Base-by-base conservation (phyloP, 192 early-diverging fungal genomes). In the Linnemannia exigua region DNA sequence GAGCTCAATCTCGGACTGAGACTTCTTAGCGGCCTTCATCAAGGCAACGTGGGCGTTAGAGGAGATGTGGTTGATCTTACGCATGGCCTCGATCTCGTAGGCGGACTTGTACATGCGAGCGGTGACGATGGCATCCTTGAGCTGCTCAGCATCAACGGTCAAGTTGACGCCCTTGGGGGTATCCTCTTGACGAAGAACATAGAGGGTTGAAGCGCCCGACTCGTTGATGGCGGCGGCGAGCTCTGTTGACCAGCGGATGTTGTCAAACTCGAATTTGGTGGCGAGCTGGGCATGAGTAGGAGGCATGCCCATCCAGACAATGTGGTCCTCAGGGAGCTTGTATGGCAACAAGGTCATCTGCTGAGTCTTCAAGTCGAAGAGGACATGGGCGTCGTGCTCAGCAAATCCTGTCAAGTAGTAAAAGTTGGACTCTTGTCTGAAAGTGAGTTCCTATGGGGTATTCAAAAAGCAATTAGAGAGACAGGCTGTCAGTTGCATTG, bases 361-460 rank as follows among this genome's bases (percentile, higher is more conserved):
- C 71, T 89, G 74, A 1, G 93, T 89, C 80, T 90, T 84, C 35
- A 97, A 86, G 86, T 99, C 94, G 77, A 95, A 91, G 14, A 95
- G 81, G 1, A 94, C 91, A 51, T 93, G 92, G 73, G 91, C 95
- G 54, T 93, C 96, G 28, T 96, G 95, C 87, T 95, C 95, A 67
- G 89, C 89, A 73, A 94, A 92, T 76, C 97, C 97, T 28, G 96
- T 95, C 17, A 97, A 90, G 80, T 97, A 99, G 88, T 94, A 96
- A 71, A 97, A 98, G 91, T 96, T 95, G 69, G 93, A 93, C 86
- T 97, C 95, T 84, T 98, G 97, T 74, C 95, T 91, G 88, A 96
- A 97, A 50, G 91, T 87, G 48, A 94, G 87, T 87, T 98, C 97
- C 82, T 85, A 38, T 44, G 74, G 83, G n/a, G n/a, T 83, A 79